Conservation (phyloP, 2,329 filamentous ascomycete genomes). For the Microsporum ferrugineum region DNA sequence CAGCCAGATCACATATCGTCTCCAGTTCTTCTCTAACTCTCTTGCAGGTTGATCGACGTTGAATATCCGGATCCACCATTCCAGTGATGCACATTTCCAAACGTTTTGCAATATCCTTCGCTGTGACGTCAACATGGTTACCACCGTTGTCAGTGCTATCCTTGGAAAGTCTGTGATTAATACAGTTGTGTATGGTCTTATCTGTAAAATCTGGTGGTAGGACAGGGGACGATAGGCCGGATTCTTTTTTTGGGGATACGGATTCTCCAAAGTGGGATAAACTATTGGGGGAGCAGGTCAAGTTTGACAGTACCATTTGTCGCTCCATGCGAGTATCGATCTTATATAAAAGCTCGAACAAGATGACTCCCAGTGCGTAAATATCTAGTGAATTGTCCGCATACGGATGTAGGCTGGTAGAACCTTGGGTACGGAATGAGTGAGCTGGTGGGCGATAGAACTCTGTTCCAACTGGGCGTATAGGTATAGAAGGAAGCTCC, state of each 20-base stretch:
- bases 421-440: slow-evolving; percentile 10
- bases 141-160: background rate
- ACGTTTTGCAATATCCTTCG: slow-evolving; percentile 21
- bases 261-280: background rate
- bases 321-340: slow-evolving; percentile 44
- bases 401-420: slow-evolving; percentile 7
- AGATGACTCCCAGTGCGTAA: slow-evolving; percentile 50
- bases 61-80: slow-evolving; percentile 32
- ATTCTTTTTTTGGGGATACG: background rate
- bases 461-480: slow-evolving; percentile 47
- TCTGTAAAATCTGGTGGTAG: slow-evolving; percentile 30
- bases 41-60: slow-evolving; percentile 28
- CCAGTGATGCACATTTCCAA: slow-evolving; percentile 30
- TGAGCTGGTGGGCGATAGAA: slow-evolving; percentile 46
- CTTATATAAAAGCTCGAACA: slow-evolving; percentile 49
- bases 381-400: slow-evolving; percentile 48
- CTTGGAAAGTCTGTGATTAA: background rate
- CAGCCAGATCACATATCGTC: slow-evolving; percentile 4
- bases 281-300: slow-evolving; percentile 24
- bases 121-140: background rate
- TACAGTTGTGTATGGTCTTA: slow-evolving; percentile 27
- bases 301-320: slow-evolving; percentile 30
- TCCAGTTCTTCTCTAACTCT: slow-evolving; percentile 27
- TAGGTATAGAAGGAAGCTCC: slow-evolving; percentile 3
- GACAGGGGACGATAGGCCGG: slow-evolving; percentile 12